Conservation (phyloP, 2,329 filamentous ascomycete genomes). For the Elsinoe perseae region DNA sequence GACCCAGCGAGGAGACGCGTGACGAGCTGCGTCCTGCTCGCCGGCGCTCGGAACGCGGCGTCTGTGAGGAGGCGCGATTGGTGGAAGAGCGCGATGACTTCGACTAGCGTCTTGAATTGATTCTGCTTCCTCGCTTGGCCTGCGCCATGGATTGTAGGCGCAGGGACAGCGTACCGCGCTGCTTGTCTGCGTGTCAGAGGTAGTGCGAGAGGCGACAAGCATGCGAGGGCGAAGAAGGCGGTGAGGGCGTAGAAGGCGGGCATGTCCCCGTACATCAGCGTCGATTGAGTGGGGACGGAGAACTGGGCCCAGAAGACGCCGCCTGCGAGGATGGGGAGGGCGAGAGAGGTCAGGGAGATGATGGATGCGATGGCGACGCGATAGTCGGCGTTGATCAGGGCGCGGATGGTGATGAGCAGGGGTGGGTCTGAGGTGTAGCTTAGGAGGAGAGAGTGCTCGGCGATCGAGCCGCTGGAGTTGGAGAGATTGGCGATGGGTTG, state of each 20-base stretch:
- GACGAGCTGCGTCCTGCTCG: constrained; percentile 60
- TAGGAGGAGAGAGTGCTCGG: constrained; percentile 57
- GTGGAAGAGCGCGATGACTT: constrained; percentile 69
- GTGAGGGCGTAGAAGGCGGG: constrained; percentile 65
- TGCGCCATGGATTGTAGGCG: constrained; percentile 48
- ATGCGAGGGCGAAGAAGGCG: constrained; percentile 64
- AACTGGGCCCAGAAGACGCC: constrained; percentile 69
- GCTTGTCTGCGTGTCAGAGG: constrained; percentile 49
- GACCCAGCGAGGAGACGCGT: constrained; percentile 55
- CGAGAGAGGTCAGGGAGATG: constrained; percentile 51
- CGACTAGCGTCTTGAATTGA: constrained; percentile 61
- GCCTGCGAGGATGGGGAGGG: constrained; percentile 60
- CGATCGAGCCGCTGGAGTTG: constrained; percentile 50
- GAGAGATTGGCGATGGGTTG: constrained; percentile 61
- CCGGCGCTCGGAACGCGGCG: constrained; percentile 61
- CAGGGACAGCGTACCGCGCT: constrained; percentile 52
- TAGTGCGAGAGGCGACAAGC: constrained; percentile 57
- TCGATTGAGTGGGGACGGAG: constrained; percentile 38
- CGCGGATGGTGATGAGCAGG: constrained; percentile 51
- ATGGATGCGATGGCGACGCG: constrained; percentile 56
- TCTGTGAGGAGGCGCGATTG: constrained; percentile 65
- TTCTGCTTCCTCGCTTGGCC: constrained; percentile 62
- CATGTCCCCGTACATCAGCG: constrained; percentile 64
- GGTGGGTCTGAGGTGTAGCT: constrained; percentile 64
- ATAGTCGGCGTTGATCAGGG: constrained; percentile 55